Conservation (phyloP, 2,329 filamentous ascomycete species). For the Microdochium trichocladiopsis region DNA sequence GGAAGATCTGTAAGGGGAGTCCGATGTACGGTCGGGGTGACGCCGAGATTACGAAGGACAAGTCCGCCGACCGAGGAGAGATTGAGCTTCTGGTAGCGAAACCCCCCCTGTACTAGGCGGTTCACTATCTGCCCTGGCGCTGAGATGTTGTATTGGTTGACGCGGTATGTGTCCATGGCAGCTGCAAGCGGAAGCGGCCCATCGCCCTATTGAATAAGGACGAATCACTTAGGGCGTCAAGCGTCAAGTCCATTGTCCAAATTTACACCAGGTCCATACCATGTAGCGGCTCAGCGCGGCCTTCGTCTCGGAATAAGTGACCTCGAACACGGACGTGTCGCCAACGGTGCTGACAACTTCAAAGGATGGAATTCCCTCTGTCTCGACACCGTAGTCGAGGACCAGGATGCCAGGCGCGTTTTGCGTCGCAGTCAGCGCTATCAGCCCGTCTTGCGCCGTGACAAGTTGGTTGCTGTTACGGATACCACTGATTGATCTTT, state of each 20-base stretch:
- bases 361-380: conserved; percentile 8
- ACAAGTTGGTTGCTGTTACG: not conserved
- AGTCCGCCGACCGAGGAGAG: conserved; percentile 20
- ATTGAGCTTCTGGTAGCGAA: conserved; percentile 28
- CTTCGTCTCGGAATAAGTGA: conserved; percentile 6
- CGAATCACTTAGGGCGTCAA: not conserved
- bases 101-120: conserved; percentile 25
- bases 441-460: not conserved
- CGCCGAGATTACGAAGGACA: conserved; percentile 16
- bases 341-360: conserved; percentile 5
- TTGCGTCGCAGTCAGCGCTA: not conserved
- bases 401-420: not conserved
- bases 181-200: conserved; percentile 24
- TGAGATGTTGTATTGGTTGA: conserved; percentile 25
- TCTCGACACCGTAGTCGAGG: conserved; percentile 5
- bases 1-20: conserved; percentile 15
- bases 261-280: not conserved
- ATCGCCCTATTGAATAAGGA: conserved; percentile 12
- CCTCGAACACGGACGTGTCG: conserved; percentile 8
- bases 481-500: not conserved
- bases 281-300: conserved; percentile 6
- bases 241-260: not conserved
- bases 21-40: conserved; percentile 12
- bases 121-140: conserved; percentile 13
- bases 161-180: conserved; percentile 27